Percentiles rank a stretch among this genome's conserved stretches.
phyloP scores from a whole-genome alignment of 345 rosid species.

The Clausena lansium region DNA sequence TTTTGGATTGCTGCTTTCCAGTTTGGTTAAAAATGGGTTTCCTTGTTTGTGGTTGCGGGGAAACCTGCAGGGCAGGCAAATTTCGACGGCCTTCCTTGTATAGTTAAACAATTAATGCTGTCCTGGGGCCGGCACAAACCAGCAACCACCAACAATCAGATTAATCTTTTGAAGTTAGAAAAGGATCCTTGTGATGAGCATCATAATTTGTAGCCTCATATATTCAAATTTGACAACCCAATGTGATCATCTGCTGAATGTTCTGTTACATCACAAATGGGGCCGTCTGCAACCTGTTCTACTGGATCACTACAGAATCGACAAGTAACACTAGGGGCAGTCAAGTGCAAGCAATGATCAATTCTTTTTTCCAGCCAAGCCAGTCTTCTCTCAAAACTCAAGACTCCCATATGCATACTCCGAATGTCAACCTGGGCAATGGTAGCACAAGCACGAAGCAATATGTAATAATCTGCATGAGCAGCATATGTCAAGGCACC shows the following conservation, averaged over 20 bases:
- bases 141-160: neutral
- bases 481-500: conserved; percentile 54
- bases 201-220: neutral
- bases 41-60: neutral
- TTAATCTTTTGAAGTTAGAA: too few species aligned
- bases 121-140: neutral
- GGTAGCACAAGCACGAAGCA: conserved; percentile 63
- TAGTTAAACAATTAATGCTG: neutral
- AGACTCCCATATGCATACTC: conserved; percentile 62
- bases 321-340: conserved; percentile 45
- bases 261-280: neutral
- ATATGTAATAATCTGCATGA: conserved; percentile 82
- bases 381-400: conserved; percentile 73
- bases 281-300: conserved; percentile 17
- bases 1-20: neutral
- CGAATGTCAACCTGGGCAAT: conserved; percentile 59
- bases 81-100: neutral
- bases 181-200: neutral
- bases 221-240: conserved; percentile 26
- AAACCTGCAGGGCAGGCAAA: neutral
- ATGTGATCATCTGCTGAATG: conserved; percentile 16
- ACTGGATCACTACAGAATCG: conserved; percentile 36
- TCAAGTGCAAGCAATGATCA: conserved; percentile 48
- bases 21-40: conserved; percentile 9
- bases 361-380: conserved; percentile 74